Evolutionary conservation across 805 yeast species (phyloP).

Genomic region (Wickerhamiella occidentalis): DNA sequence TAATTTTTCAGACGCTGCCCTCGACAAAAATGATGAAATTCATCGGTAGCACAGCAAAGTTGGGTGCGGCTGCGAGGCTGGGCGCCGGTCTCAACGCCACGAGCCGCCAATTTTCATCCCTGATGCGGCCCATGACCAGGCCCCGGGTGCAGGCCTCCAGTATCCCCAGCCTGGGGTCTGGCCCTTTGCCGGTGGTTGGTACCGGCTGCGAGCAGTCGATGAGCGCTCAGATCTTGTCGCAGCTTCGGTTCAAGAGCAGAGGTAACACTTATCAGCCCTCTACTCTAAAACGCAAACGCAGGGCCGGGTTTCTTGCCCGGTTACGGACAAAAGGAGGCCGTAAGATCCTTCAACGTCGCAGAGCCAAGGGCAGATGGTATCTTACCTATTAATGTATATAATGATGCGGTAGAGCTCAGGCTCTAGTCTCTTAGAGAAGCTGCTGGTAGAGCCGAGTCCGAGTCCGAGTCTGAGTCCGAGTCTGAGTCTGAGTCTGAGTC

Average conservation of each 20-base stretch:
- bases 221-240: slow-evolving; percentile 11
- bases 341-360: slow-evolving; percentile 64
- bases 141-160: not conserved
- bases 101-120: not conserved
- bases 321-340: slow-evolving; percentile 63
- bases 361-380: slow-evolving; percentile 87
- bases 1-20: not conserved
- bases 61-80: not conserved
- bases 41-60: not conserved
- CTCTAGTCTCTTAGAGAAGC: no score
- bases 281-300: slow-evolving; percentile 78
- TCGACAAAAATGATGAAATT: slow-evolving; percentile 1
- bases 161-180: not conserved
- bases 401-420: no score
- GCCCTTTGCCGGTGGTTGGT: slow-evolving; percentile 3
- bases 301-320: slow-evolving; percentile 80
- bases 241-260: slow-evolving; percentile 43
- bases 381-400: slow-evolving; percentile 49
- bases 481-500: no score
- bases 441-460: no score
- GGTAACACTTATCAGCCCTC: slow-evolving; percentile 95
- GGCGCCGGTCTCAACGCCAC: not conserved
- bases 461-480: no score
- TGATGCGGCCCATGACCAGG: slow-evolving; percentile 7
- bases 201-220: slow-evolving; percentile 1